These are phyloP conservation scores for Turritis glabra DNA, from an alignment of 345 rosid species.

Conservation along the genomic window DNA sequence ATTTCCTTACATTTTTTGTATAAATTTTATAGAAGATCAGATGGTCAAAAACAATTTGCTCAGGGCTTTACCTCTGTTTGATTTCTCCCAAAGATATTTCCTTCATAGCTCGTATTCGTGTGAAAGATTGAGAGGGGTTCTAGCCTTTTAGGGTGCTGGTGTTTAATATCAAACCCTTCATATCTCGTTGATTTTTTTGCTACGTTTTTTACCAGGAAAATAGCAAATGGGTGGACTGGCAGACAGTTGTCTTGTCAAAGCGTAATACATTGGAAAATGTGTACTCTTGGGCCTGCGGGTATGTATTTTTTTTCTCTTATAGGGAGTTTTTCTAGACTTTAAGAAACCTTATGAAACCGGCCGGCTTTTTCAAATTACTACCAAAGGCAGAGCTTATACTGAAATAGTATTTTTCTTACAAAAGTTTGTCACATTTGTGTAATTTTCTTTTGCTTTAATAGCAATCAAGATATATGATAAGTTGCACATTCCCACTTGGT, in stretches of 20 bases:
- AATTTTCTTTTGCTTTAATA: conserved; percentile 21
- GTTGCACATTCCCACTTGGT: conserved; percentile 2
- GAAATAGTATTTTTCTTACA: conserved; percentile 1
- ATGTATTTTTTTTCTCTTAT: conserved; percentile 34
- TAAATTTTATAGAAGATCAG: background rate
- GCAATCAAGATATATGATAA: conserved; percentile 1
- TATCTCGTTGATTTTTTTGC: conserved; percentile 1
- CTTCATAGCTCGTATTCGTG: conserved; percentile 7
- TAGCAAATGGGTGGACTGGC: conserved; percentile 76
- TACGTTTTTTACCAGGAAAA: conserved; percentile 53
- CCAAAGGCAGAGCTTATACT: conserved; percentile 8
- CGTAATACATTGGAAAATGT: conserved; percentile 86
- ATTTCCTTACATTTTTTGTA: background rate
- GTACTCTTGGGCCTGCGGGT: conserved; percentile 93
- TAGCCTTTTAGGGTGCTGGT: conserved; percentile 9
- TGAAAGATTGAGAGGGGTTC: conserved; percentile 8
- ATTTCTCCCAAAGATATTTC: conserved; percentile 9
- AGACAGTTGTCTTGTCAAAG: conserved; percentile 61
- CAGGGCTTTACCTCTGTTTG: conserved; percentile 1
- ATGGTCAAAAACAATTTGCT: background rate
- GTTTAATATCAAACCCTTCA: conserved; percentile 1
- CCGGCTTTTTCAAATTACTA: background rate
- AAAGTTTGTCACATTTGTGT: conserved; percentile 5
- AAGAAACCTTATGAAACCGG: background rate
- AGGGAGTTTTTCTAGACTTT: background rate